A percentile compares a stretch with the other conserved stretches of the same genome.
phyloP scores from a whole-genome alignment of 2,329 filamentous ascomycete genomes.

The Aspergillus tamarii region DNA sequence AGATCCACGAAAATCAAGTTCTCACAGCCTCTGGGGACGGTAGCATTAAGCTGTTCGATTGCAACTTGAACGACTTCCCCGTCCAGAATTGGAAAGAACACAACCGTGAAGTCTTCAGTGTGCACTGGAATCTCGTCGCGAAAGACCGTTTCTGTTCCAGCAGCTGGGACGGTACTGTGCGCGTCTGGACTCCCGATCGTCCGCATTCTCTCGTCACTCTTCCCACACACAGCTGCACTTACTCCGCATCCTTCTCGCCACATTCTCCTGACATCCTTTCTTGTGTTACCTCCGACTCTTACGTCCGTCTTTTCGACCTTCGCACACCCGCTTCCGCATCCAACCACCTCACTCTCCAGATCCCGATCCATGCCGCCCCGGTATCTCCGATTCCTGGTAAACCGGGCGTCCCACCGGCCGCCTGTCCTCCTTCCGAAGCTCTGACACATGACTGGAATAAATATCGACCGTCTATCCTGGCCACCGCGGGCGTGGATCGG shows the following conservation, averaged over 20 bases:
- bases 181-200: constrained; percentile 88
- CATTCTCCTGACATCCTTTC: constrained; percentile 84
- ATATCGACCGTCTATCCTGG: constrained; percentile 82
- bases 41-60: constrained; percentile 91
- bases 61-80: constrained; percentile 78
- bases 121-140: constrained; percentile 86
- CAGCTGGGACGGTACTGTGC: constrained; percentile 95
- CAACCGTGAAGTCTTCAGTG: constrained; percentile 87
- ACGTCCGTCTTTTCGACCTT: constrained; percentile 88
- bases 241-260: constrained; percentile 87
- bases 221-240: constrained; percentile 90
- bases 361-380: constrained; percentile 77
- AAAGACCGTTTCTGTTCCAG: constrained; percentile 90
- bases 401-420: constrained; percentile 40
- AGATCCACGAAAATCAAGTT: constrained; percentile 93
- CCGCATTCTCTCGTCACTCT: constrained; percentile 78
- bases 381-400: constrained; percentile 49
- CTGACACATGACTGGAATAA: constrained; percentile 99
- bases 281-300: constrained; percentile 84
- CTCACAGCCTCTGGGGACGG: constrained; percentile 89
- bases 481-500: constrained; percentile 86
- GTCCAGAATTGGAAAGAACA: constrained; percentile 93
- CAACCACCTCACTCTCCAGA: constrained; percentile 81
- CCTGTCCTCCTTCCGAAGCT: constrained; percentile 72
- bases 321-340: constrained; percentile 81